phyloP scores from a whole-genome alignment of 2,329 filamentous ascomycete species.

The Tolypocladium tropicale region DNA sequence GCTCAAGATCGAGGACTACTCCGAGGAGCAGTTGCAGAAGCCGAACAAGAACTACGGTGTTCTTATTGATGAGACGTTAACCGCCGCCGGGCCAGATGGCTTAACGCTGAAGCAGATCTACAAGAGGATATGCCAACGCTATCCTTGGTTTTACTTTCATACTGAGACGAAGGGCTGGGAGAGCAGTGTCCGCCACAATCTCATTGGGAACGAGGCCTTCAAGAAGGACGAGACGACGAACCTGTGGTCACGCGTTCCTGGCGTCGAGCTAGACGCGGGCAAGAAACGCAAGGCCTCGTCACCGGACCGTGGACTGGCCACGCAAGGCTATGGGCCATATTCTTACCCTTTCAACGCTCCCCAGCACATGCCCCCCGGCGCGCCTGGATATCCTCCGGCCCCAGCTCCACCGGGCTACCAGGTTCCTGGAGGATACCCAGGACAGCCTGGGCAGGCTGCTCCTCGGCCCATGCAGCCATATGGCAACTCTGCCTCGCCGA shows the following conservation, averaged over 20 bases:
- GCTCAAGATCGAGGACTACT: constrained; percentile 44
- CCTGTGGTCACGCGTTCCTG: constrained; percentile 47
- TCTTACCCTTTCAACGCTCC: constrained; percentile 21
- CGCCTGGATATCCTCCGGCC: constrained; percentile 20
- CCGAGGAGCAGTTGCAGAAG: constrained; percentile 47
- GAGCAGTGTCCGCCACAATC: constrained; percentile 53
- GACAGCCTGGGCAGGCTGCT: constrained; percentile 17
- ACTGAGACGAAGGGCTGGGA: constrained; percentile 57
- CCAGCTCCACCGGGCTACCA: constrained; percentile 25
- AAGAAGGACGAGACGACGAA: constrained; percentile 46
- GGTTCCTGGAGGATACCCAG: constrained; percentile 19
- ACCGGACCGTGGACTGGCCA: constrained; percentile 35
- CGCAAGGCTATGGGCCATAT: constrained; percentile 26
- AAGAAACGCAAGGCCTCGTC: constrained; percentile 49
- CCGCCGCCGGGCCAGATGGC: constrained; percentile 41
- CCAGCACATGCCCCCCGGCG: constrained; percentile 22
- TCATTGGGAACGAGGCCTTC: constrained; percentile 53
- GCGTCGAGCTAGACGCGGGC: constrained; percentile 48
- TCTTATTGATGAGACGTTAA: constrained; percentile 49
- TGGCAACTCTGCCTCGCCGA: constrained; percentile 15
- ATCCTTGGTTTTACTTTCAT: constrained; percentile 50
- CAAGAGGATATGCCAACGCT: constrained; percentile 47
- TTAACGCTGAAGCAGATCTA: constrained; percentile 53
- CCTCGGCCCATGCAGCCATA: constrained; percentile 18
- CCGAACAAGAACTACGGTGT: constrained; percentile 53